Conservation (phyloP, 2,329 filamentous ascomycete species). For the Sphaerulina musiva region DNA sequence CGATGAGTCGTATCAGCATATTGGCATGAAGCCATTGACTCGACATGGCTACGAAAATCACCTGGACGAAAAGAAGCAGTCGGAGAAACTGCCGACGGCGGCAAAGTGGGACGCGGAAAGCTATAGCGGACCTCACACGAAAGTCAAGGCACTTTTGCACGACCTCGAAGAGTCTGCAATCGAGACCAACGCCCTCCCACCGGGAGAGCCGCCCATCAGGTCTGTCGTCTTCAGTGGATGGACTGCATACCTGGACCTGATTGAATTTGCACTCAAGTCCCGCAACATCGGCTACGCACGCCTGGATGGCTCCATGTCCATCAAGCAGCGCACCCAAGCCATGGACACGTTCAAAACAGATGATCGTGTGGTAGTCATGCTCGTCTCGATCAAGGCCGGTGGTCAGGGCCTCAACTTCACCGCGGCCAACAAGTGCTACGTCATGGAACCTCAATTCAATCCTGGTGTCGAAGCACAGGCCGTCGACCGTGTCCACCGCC, state of each 20-base stretch:
- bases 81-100: constrained; percentile 33
- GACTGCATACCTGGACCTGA: constrained; percentile 90
- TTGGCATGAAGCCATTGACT: constrained; percentile 62
- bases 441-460: constrained; percentile 99
- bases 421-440: constrained; percentile 75
- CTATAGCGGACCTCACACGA: constrained; percentile 84
- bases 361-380: constrained; percentile 64
- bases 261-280: constrained; percentile 69
- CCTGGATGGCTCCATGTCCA: constrained; percentile 85
- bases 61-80: constrained; percentile 49
- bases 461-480: constrained; percentile 92
- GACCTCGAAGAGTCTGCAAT: constrained; percentile 61
- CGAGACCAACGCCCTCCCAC: constrained; percentile 54
- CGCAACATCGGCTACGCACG: constrained; percentile 64
- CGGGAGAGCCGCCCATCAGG: constrained; percentile 63
- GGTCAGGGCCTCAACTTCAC: constrained; percentile 89
- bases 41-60: constrained; percentile 47
- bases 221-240: constrained; percentile 91
- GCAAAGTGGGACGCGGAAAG: constrained; percentile 55
- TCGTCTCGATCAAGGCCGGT: constrained; percentile 88
- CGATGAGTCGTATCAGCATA: constrained; percentile 59
- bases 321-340: constrained; percentile 64
- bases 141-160: constrained; percentile 75
- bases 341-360: constrained; percentile 74
- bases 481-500: constrained; percentile 82